Percentiles rank a stretch among this genome's conserved stretches.
Conservation (phyloP, 495 filamentous ascomycete species). For the Tuber aestivum region DNA sequence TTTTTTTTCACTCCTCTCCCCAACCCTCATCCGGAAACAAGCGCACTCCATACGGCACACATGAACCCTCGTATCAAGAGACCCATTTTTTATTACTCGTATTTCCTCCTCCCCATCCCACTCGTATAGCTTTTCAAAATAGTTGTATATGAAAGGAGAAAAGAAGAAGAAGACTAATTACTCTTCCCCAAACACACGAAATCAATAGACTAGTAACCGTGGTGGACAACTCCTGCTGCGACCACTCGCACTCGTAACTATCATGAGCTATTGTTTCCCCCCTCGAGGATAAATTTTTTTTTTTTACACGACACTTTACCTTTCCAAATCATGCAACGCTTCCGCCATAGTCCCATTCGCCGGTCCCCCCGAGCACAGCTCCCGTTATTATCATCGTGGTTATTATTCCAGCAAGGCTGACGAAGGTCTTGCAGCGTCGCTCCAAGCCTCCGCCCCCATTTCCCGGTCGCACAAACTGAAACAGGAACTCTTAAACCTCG, state of each 20-base stretch:
- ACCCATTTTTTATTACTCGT: no score
- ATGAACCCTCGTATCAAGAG: neutral
- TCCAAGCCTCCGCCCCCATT: constrained; percentile 34
- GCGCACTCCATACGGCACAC: neutral
- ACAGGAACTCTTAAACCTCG: constrained; percentile 29
- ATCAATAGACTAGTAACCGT: neutral
- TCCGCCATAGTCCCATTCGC: constrained; percentile 18
- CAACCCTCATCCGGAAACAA: neutral
- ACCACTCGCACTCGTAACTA: neutral
- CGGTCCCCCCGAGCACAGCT: constrained; percentile 17
- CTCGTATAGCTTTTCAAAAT: neutral
- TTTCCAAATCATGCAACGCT: constrained; percentile 14
- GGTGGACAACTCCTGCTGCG: neutral
- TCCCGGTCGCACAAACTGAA: constrained; percentile 35
- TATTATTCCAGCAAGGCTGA: constrained; percentile 30
- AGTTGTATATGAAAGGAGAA: neutral
- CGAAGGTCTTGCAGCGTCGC: constrained; percentile 32
- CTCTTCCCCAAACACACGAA: neutral
- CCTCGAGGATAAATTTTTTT: no score
- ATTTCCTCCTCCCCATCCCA: no score
- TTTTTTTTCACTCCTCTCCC: neutral
- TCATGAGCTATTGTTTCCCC: neutral
- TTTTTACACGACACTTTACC: neutral
- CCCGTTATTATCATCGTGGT: constrained; percentile 14
- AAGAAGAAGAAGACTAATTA: neutral